Evolutionary conservation across 345 rosid genomes (phyloP).

Genomic region (Salix arbutifolia): DNA sequence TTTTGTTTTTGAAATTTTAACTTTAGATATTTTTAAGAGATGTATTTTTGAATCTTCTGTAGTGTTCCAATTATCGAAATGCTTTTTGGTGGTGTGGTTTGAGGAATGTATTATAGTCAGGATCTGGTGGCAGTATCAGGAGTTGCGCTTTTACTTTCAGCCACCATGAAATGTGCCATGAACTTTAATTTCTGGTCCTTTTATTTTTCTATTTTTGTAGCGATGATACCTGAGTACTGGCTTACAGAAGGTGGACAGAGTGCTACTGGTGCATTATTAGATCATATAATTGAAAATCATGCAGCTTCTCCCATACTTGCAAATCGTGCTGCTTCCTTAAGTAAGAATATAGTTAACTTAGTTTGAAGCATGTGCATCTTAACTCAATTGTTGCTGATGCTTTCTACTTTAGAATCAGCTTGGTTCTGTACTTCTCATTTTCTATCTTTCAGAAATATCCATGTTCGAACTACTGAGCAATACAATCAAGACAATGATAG

Average conservation of each 20-base stretch:
- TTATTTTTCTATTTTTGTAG: slow-evolving; percentile 33
- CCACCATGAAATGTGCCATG: neutral
- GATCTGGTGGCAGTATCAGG: neutral
- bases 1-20: no score
- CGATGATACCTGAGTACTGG: slow-evolving; percentile 92
- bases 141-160: neutral
- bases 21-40: no score
- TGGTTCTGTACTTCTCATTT: neutral
- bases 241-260: slow-evolving; percentile 99
- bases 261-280: slow-evolving; percentile 95
- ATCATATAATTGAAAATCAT: slow-evolving; percentile 77
- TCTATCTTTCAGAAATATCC: slow-evolving; percentile 55
- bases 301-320: slow-evolving; percentile 88
- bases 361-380: neutral
- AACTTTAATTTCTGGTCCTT: neutral
- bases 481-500: slow-evolving; percentile 49
- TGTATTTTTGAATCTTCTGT: no score
- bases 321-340: slow-evolving; percentile 80
- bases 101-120: neutral
- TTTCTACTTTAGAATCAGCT: neutral
- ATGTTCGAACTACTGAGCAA: slow-evolving; percentile 68
- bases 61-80: no score
- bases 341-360: slow-evolving; percentile 32
- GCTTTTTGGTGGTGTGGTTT: no score
- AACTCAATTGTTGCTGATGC: neutral